phyloP scores from a whole-genome alignment of 2,329 filamentous ascomycete genomes.

The Aspergillus tanneri region DNA sequence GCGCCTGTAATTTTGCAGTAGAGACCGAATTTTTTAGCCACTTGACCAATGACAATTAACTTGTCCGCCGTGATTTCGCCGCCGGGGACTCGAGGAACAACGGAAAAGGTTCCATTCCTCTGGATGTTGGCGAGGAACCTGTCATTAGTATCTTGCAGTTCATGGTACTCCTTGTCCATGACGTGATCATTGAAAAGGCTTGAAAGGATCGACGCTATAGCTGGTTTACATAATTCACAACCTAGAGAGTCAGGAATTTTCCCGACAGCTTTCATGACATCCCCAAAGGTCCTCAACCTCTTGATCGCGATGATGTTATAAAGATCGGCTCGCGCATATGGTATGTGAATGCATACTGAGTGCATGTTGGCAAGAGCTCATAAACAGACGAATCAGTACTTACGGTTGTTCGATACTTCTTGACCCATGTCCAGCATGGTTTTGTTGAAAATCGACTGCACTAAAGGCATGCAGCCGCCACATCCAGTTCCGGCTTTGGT shows the following conservation, averaged over 20 bases:
- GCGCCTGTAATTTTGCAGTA: conserved; percentile 93
- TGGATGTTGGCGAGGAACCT: conserved; percentile 86
- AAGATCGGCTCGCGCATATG: conserved; percentile 79
- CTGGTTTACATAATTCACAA: conserved; percentile 84
- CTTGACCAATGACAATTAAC: conserved; percentile 76
- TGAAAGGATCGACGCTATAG: conserved; percentile 75
- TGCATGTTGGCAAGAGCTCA: conserved; percentile 8
- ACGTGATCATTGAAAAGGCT: conserved; percentile 82
- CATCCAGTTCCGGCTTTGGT: conserved; percentile 91
- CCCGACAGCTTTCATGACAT: conserved; percentile 77
- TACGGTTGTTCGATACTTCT: conserved; percentile 75
- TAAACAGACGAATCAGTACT: conserved; percentile 12
- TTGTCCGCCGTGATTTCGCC: conserved; percentile 88
- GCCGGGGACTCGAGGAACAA: conserved; percentile 76
- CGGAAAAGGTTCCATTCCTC: conserved; percentile 85
- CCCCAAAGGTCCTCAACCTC: conserved; percentile 66
- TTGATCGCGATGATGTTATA: conserved; percentile 87
- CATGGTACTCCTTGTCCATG: conserved; percentile 67
- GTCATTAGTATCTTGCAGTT: conserved; percentile 89
- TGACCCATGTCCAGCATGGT: conserved; percentile 82
- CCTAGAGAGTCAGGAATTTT: conserved; percentile 70
- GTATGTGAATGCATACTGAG: conserved; percentile 74
- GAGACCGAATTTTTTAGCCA: conserved; percentile 78
- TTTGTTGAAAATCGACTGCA: conserved; percentile 86
- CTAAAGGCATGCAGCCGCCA: conserved; percentile 84